A percentile compares a stretch with the other conserved stretches of the same genome.
Conservation (phyloP, 148 eudicot genomes). For the Heliamphora exappendiculata region DNA sequence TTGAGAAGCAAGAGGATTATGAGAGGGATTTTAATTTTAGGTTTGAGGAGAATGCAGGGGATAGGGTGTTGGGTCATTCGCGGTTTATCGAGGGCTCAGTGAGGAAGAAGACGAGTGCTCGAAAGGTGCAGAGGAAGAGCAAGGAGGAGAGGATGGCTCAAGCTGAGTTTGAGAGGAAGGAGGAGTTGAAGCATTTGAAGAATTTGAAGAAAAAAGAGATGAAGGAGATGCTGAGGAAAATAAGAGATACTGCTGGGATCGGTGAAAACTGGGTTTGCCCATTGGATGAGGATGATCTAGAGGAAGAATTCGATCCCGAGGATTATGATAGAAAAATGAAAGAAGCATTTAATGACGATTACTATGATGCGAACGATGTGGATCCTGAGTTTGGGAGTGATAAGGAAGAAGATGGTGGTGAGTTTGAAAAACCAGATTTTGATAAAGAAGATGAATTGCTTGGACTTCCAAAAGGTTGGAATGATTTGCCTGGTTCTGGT, state of each 20-base stretch:
- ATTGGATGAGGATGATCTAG: constrained; percentile 70
- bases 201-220: constrained; percentile 88
- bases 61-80: constrained; percentile 69
- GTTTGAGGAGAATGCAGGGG: constrained; percentile 69
- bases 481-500: constrained; percentile 37
- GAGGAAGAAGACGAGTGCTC: constrained; percentile 75
- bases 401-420: constrained; percentile 45
- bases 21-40: constrained; percentile 81
- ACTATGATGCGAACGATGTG: constrained; percentile 69
- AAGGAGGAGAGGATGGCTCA: constrained; percentile 79
- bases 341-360: constrained; percentile 50
- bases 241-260: constrained; percentile 62
- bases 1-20: constrained; percentile 75
- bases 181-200: constrained; percentile 90
- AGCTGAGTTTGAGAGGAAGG: constrained; percentile 63
- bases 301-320: constrained; percentile 81
- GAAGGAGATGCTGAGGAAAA: constrained; percentile 61
- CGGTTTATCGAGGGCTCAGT: constrained; percentile 68
- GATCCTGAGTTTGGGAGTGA: constrained; percentile 65
- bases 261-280: constrained; percentile 26
- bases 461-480: constrained; percentile 82
- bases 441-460: constrained; percentile 82
- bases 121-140: constrained; percentile 73
- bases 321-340: constrained; percentile 78
- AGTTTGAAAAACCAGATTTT: constrained; percentile 73